Percentiles rank a stretch among this genome's conserved stretches.
Evolutionary conservation across 805 yeast species (phyloP).

Genomic region (Metschnikowia drakensbergensis): DNA sequence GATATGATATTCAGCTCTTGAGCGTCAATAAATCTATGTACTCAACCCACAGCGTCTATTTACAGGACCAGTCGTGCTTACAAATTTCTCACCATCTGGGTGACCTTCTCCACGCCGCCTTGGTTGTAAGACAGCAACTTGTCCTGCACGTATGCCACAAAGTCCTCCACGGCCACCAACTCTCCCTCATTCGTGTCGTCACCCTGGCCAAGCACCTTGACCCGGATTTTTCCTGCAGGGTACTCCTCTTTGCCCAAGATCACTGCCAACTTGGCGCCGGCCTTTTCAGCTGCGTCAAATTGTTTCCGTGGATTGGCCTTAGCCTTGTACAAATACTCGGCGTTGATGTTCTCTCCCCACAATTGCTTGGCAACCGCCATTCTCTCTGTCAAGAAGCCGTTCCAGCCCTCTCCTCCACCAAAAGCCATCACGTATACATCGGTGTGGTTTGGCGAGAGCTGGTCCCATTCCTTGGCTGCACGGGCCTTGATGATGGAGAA

Average conservation of each 20-base stretch:
- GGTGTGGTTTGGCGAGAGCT: conserved; percentile 78
- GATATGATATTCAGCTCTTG: no score
- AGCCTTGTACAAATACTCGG: conserved; percentile 88
- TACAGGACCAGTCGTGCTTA: conserved; percentile 22
- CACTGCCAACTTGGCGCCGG: conserved; percentile 87
- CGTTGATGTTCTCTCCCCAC: conserved; percentile 86
- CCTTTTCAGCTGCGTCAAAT: conserved; percentile 94
- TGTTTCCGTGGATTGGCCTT: conserved; percentile 95
- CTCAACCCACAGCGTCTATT: background rate
- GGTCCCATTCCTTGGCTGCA: conserved; percentile 51
- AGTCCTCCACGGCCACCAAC: conserved; percentile 57
- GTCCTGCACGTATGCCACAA: conserved; percentile 46
- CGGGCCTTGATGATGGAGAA: conserved; percentile 86
- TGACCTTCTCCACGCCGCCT: conserved; percentile 61
- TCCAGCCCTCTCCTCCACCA: conserved; percentile 97
- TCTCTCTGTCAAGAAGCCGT: conserved; percentile 87
- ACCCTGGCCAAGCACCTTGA: conserved; percentile 86
- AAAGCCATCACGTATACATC: conserved; percentile 96
- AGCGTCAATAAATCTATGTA: background rate
- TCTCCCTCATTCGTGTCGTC: conserved; percentile 84
- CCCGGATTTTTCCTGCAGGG: conserved; percentile 73
- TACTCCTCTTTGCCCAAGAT: conserved; percentile 95
- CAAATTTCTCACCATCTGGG: conserved; percentile 58
- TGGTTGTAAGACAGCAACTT: conserved; percentile 36
- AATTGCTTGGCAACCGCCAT: conserved; percentile 77